phyloP scores from a whole-genome alignment of 352 stramenopile species.

The Globisporangium recalcitrans region DNA sequence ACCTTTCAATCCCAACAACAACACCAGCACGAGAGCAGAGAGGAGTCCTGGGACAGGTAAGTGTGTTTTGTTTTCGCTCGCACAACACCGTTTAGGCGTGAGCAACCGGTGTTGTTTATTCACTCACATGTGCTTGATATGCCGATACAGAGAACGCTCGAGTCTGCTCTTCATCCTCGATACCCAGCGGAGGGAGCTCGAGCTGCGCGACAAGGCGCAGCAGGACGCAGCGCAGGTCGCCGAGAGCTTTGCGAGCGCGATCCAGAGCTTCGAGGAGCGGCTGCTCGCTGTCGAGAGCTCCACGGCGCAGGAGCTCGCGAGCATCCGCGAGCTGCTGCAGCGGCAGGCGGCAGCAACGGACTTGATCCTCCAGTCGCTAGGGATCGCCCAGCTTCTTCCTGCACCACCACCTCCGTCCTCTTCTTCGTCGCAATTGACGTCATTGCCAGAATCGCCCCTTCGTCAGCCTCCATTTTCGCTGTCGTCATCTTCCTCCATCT shows the following conservation, averaged over 20 bases:
- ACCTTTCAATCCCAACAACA: background rate
- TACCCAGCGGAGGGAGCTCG: constrained; percentile 50
- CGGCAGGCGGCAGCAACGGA: constrained; percentile 40
- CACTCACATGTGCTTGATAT: background rate
- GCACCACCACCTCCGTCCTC: background rate
- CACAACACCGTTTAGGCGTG: background rate
- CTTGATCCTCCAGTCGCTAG: constrained; percentile 49
- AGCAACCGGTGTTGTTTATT: background rate
- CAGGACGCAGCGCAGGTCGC: constrained; percentile 46
- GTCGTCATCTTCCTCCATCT: background rate
- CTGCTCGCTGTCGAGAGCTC: constrained; percentile 43
- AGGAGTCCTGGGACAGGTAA: constrained; percentile 41
- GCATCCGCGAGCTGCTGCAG: constrained; percentile 40
- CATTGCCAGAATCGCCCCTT: background rate
- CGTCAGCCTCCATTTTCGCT: background rate
- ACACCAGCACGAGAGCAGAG: constrained; percentile 18
- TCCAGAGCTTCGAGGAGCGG: constrained; percentile 54
- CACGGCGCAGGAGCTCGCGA: constrained; percentile 33
- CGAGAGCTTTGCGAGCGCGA: constrained; percentile 46
- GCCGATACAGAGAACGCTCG: constrained; percentile 33
- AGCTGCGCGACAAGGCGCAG: constrained; percentile 44
- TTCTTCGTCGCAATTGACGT: background rate
- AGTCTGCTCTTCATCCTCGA: constrained; percentile 62
- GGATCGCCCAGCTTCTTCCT: constrained; percentile 19
- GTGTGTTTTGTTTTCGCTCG: too few relatives aligned